Evolutionary conservation across 495 filamentous ascomycete genomes (phyloP), one percentile per base, ranked within the genome.

Genomic region (Penicillium lagena): DNA sequence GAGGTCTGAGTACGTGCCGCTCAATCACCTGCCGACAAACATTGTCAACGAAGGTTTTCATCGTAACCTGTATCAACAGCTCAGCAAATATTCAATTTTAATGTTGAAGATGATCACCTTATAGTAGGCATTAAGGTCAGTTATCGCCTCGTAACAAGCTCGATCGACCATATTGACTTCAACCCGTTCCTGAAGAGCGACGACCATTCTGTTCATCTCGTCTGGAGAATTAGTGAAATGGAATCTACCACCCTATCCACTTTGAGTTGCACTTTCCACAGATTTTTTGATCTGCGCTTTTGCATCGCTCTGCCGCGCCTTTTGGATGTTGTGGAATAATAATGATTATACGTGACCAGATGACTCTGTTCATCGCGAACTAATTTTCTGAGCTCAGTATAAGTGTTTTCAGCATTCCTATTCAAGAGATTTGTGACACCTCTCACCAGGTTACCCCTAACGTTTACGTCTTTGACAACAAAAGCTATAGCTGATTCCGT

Each of bases 301-400:
- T 1, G 31, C 29, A 1, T 30, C 30, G 10, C 62, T 54, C 10
- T 51, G n/a, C 7, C 63, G 51, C 1, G 52, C 52, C n/a, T 66
- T 64, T n/a, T 62, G 47, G 35, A 75, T 56, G 1, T 58, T 70
- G 29, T 71, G 0, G 59, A 71, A 40, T 70, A 76, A 29, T 71
- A 70, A 37, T 70, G 67, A 38, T 73, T 74, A 47, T 75, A 75
- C 1, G 70, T 76, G 27, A 73, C 66, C 0, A 68, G 69, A 35
- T 63, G 59, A 8, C 54, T 56, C 36, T 59, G 43, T 17, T 70
- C 65, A 38, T 77, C 77, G 12, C 61, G 46, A 7, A 79, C 54
- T 7, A 79, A 48, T 32, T 54, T 55, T 11, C 47, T 52, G 9
- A 80, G 54, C 47, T 76, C 60, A 1, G 46, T 29, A 8, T 52